A percentile compares a stretch with the other conserved stretches of the same genome.
phyloP scores from a whole-genome alignment of 1,284 basidiomycete genomes.

The Phellopilus nigrolimitatus region DNA sequence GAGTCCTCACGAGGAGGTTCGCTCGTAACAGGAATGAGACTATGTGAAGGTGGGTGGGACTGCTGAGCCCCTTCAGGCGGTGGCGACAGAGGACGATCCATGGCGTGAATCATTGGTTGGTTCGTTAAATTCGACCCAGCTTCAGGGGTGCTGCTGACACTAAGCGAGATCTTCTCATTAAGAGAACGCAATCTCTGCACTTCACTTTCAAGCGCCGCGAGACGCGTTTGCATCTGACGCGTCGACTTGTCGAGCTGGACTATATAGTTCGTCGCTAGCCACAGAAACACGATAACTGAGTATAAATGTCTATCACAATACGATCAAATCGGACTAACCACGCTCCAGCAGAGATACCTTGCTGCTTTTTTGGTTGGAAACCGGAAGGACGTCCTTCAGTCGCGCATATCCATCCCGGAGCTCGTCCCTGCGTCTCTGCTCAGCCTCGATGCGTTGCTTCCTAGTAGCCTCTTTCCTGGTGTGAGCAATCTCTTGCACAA shows the following conservation, averaged over 20 bases:
- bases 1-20: conserved; percentile 38
- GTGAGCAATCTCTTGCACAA: conserved; percentile 64
- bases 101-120: conserved; percentile 42
- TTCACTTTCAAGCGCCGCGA: conserved; percentile 59
- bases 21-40: conserved; percentile 46
- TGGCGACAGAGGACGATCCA: conserved; percentile 57
- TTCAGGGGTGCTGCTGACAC: conserved; percentile 30
- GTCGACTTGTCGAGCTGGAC: conserved; percentile 63
- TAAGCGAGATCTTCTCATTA: conserved; percentile 76
- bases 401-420: conserved; percentile 83
- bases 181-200: conserved; percentile 61
- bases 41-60: conserved; percentile 35
- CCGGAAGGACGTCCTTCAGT: conserved; percentile 79
- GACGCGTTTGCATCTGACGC: conserved; percentile 60
- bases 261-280: conserved; percentile 69
- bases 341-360: conserved; percentile 85
- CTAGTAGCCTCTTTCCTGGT: conserved; percentile 80
- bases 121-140: conserved; percentile 43
- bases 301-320: conserved; percentile 11
- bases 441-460: conserved; percentile 78
- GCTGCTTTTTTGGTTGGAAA: conserved; percentile 83
- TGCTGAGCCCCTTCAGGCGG: conserved; percentile 44
- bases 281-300: conserved; percentile 12
- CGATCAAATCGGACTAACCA: conserved; percentile 43
- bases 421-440: conserved; percentile 81